These are phyloP conservation scores for Cucumis melo DNA, from an alignment of 306 rosid genomes.

Conservation along the genomic window DNA sequence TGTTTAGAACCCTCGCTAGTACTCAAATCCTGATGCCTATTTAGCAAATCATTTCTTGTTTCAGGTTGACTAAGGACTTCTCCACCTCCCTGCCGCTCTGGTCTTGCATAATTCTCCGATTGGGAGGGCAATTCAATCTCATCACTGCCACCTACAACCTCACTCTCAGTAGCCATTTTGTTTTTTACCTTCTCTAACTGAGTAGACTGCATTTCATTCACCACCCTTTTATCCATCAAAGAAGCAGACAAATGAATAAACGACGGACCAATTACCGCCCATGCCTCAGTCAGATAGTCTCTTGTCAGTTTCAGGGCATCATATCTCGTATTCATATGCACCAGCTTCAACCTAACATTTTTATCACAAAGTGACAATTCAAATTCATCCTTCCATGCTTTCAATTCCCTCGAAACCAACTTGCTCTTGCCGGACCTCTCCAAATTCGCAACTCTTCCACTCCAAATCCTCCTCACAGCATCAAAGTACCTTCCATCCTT, in stretches of 20 bases:
- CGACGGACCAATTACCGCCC: conserved; percentile 40
- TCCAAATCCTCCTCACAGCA: conserved; percentile 51
- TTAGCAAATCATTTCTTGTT: not conserved
- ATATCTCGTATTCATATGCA: conserved; percentile 28
- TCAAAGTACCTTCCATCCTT: conserved; percentile 23
- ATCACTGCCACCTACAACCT: conserved; percentile 5
- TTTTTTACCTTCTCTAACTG: not conserved
- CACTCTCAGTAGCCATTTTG: not conserved
- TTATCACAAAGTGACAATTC: conserved; percentile 48
- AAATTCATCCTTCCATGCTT: conserved; percentile 25
- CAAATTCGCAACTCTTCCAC: conserved; percentile 24
- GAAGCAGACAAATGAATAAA: conserved; percentile 23
- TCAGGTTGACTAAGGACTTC: not conserved
- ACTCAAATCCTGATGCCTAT: not conserved
- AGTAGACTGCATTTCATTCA: not conserved
- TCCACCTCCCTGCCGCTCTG: not conserved
- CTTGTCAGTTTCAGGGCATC: conserved; percentile 30
- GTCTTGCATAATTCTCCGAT: not conserved
- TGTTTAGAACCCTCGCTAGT: not conserved
- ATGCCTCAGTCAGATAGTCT: conserved; percentile 42
- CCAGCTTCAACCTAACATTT: conserved; percentile 26
- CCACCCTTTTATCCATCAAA: not conserved
- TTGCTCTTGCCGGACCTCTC: conserved; percentile 10
- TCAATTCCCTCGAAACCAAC: conserved; percentile 30
- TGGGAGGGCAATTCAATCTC: not conserved